A percentile compares a stretch with the other conserved stretches of the same genome.
These are phyloP conservation scores for Pythium rishiriense DNA, from an alignment of 352 stramenopile species.

Conservation along the genomic window DNA sequence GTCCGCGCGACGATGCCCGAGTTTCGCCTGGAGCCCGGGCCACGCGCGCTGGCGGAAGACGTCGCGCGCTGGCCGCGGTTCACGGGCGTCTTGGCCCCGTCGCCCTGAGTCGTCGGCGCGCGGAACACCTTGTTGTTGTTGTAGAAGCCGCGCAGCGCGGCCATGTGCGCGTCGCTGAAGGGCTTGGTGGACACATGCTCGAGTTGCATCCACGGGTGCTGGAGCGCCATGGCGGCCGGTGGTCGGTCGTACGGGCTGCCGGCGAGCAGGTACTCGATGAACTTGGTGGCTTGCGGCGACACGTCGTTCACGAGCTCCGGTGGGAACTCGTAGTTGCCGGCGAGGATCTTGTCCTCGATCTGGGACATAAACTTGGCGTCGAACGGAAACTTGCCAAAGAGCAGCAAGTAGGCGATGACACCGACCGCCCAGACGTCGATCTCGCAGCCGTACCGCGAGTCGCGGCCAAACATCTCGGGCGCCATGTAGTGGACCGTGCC, in stretches of 20 bases:
- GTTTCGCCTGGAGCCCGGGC: neutral
- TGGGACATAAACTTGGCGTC: conserved; percentile 81
- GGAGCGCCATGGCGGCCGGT: conserved; percentile 56
- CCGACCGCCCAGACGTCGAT: conserved; percentile 83
- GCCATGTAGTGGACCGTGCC: conserved; percentile 86
- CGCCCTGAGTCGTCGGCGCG: too few species aligned
- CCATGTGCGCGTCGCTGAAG: conserved; percentile 55
- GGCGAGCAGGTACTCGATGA: conserved; percentile 76
- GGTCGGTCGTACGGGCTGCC: conserved; percentile 58
- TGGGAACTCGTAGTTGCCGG: conserved; percentile 60
- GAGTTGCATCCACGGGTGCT: conserved; percentile 70
- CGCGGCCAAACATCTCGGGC: conserved; percentile 76
- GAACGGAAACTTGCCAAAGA: conserved; percentile 77
- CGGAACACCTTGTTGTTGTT: conserved; percentile 6
- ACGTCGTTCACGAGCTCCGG: conserved; percentile 49
- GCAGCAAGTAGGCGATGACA: conserved; percentile 69
- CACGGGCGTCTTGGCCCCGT: neutral
- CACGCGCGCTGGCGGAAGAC: conserved; percentile 14
- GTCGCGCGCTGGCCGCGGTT: conserved; percentile 3
- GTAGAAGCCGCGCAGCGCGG: conserved; percentile 44
- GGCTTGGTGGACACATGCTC: conserved; percentile 34
- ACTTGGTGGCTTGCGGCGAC: conserved; percentile 68
- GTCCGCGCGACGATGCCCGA: neutral
- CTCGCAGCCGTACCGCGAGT: conserved; percentile 52
- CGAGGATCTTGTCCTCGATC: conserved; percentile 82